phyloP scores from a whole-genome alignment of 2,329 filamentous ascomycete genomes.

The Claviceps africana region DNA sequence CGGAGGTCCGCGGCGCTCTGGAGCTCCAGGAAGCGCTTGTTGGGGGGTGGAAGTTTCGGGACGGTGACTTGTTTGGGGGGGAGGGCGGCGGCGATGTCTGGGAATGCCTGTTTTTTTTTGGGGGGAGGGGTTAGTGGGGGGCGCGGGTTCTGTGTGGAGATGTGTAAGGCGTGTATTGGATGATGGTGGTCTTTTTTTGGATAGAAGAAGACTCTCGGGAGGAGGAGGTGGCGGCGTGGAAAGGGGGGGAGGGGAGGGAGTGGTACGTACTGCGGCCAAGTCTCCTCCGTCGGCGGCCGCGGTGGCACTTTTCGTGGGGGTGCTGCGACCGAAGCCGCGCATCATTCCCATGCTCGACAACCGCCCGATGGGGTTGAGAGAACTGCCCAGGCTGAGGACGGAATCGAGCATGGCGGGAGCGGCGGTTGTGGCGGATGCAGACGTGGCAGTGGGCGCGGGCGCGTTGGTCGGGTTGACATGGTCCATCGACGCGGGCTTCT shows the following conservation, averaged over 20 bases:
- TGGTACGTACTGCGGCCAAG: constrained; percentile 40
- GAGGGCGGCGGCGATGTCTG: constrained; percentile 40
- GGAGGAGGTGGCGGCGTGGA: neutral
- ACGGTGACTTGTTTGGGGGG: constrained; percentile 34
- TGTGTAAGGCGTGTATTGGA: no score
- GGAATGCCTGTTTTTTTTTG: constrained; percentile 35
- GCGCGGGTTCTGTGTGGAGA: no score
- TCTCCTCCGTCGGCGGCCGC: constrained; percentile 37
- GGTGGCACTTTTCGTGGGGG: constrained; percentile 26
- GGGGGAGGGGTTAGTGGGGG: neutral
- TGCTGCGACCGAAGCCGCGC: constrained; percentile 55
- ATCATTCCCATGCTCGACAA: constrained; percentile 62
- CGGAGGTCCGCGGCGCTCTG: constrained; percentile 56
- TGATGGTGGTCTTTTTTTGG: no score
- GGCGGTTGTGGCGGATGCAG: constrained; percentile 28
- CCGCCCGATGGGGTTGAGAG: constrained; percentile 69
- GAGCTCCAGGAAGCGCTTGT: constrained; percentile 59
- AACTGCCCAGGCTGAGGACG: constrained; percentile 66
- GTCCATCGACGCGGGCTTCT: constrained; percentile 39
- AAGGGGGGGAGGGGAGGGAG: neutral
- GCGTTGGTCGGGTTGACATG: constrained; percentile 15
- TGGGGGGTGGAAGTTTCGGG: constrained; percentile 49
- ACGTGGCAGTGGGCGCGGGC: constrained; percentile 18
- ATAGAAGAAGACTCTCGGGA: no score
- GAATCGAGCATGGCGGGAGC: constrained; percentile 59